These are phyloP conservation scores for Monosporozyma aerobia DNA, from an alignment of 805 yeast species.

Conservation along the genomic window DNA sequence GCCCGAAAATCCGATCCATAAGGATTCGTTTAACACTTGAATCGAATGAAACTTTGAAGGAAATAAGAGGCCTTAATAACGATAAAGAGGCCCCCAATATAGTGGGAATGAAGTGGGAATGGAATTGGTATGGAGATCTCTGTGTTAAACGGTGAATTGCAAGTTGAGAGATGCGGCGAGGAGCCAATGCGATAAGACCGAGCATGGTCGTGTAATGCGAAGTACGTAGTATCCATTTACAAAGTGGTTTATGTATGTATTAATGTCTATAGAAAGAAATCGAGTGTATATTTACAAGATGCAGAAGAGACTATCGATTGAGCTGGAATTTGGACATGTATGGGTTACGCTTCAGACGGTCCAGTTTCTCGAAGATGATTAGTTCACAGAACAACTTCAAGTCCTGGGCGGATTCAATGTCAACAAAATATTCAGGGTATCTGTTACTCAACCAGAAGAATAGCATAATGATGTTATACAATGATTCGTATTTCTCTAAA, in stretches of 20 bases:
- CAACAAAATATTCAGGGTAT: conserved; percentile 74
- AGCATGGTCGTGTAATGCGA: neutral
- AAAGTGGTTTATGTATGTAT: neutral
- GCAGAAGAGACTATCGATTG: neutral
- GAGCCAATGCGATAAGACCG: neutral
- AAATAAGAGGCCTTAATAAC: too few relatives aligned
- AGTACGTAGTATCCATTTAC: neutral
- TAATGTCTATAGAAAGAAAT: too few relatives aligned
- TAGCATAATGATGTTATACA: conserved; percentile 58
- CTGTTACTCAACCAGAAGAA: conserved; percentile 84
- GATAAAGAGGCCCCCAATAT: too few relatives aligned
- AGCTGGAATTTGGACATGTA: conserved; percentile 9
- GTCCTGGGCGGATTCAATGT: conserved; percentile 62
- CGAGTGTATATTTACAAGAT: neutral
- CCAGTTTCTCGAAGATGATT: conserved; percentile 34
- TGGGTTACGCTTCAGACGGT: conserved; percentile 25
- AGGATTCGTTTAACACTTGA: neutral
- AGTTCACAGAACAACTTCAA: conserved; percentile 60
- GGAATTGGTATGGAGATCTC: neutral
- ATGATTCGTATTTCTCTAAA: conserved; percentile 40
- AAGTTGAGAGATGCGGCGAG: too few relatives aligned
- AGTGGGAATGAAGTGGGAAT: neutral
- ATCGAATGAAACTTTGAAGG: too few relatives aligned
- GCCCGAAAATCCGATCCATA: neutral
- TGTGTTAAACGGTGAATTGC: neutral